Evolutionary conservation across 73 alveolate genomes (phyloP), one percentile per base, ranked within the genome.

Genomic region (Stentor coeruleus): DNA sequence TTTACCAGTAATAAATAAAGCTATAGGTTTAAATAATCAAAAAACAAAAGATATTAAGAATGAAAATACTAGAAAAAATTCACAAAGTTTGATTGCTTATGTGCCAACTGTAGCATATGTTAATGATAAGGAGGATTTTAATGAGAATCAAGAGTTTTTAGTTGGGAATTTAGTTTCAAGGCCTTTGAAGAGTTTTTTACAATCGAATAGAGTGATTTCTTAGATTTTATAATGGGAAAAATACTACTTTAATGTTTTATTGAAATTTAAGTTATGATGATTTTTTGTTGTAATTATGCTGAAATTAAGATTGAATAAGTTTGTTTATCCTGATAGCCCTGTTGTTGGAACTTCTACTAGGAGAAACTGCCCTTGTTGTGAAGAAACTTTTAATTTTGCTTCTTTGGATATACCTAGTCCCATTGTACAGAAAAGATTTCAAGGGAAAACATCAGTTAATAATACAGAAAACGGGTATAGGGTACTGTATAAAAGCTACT

Each of bases 341-440:
- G 28, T 49, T 49, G 28, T 49, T 49, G 66, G 66, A 49, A 49
- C 28, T 20, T 49, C 66, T 49, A 49, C 66, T 49, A 6, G 66
- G 66, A 49, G 66, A 20, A 49, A 49, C 66, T 49, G 66, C 20
- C 66, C 66, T 49, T 49, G 66, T 49, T 49, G 66, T 49, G 66
- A 49, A 49, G 66, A 49, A 20, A 49, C 28, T 20, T 49, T 6
- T 6, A 20, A 49, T 20, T 49, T 49, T 11, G 66, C 66, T 49
- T 6, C 66, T 49, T 20, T 49, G 6, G 66, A 49, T 20, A 49
- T 20, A 11, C 66, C 66, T 49, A 49, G 28, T 6, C 66, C 66
- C 66, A 49, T 11, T 6, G 66, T 20, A 11, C 6, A 49, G 66
- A 20, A 49, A 20, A 49, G 20, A 20, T n/a, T n/a, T n/a, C 28